Percentiles rank a stretch among this genome's conserved stretches.
Evolutionary conservation across 805 yeast species (phyloP).

Genomic region (Saccharomyces eubayanus): DNA sequence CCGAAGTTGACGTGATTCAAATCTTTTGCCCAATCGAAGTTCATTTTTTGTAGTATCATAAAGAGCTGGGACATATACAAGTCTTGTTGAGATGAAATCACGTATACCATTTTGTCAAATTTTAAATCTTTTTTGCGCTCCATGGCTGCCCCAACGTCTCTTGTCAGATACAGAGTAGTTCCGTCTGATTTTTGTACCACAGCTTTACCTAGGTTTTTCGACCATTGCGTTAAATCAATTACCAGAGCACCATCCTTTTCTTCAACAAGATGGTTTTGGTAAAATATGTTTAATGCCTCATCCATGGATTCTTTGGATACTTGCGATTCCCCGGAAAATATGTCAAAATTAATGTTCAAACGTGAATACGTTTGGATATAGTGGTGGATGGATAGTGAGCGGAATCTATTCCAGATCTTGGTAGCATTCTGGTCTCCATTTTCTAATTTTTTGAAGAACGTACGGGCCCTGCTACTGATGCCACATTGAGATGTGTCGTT

Average conservation of each 20-base stretch:
- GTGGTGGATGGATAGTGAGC: constrained; percentile 81
- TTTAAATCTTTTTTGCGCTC: constrained; percentile 76
- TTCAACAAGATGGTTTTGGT: constrained; percentile 60
- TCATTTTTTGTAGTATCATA: constrained; percentile 86
- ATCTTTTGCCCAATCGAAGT: constrained; percentile 74
- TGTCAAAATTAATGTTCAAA: constrained; percentile 79
- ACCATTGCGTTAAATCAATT: constrained; percentile 74
- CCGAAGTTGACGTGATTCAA: constrained; percentile 88
- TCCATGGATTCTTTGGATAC: constrained; percentile 69
- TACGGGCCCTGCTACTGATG: constrained; percentile 79
- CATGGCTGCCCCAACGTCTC: constrained; percentile 95
- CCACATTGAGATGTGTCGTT: not conserved
- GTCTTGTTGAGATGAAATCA: constrained; percentile 94
- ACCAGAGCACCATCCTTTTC: constrained; percentile 88
- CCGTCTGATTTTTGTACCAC: constrained; percentile 93
- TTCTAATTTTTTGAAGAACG: constrained; percentile 84
- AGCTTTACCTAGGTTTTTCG: constrained; percentile 88
- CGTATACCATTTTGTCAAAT: constrained; percentile 94
- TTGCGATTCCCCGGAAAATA: constrained; percentile 93
- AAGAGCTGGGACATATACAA: constrained; percentile 89
- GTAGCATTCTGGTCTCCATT: constrained; percentile 81
- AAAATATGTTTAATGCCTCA: constrained; percentile 52
- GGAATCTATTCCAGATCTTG: constrained; percentile 73
- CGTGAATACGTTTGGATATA: constrained; percentile 86
- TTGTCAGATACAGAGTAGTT: constrained; percentile 84